Evolutionary conservation across 2,329 filamentous ascomycete species (phyloP).

Genomic region (Pseudogymnoascus sp.): DNA sequence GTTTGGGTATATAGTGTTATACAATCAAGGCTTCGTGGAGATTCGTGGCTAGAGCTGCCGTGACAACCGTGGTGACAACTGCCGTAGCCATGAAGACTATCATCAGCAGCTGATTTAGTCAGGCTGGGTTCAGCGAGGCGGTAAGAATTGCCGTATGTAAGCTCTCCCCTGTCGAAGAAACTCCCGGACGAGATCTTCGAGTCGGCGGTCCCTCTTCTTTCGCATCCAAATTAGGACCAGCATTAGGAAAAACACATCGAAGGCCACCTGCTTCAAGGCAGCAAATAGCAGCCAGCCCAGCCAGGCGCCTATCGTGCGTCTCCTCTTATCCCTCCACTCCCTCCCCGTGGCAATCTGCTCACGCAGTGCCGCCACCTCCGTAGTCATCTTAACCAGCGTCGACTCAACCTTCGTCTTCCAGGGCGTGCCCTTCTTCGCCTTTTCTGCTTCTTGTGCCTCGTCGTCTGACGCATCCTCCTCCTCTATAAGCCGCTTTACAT

Average conservation of each 20-base stretch:
- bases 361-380: constrained; percentile 82
- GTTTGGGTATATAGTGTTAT: constrained; percentile 1
- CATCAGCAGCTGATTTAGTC: background rate
- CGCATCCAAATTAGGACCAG: constrained; percentile 66
- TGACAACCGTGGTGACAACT: background rate
- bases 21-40: background rate
- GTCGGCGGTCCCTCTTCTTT: constrained; percentile 58
- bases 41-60: background rate
- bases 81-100: background rate
- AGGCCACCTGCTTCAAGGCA: constrained; percentile 62
- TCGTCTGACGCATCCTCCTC: constrained; percentile 40
- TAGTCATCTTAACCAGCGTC: constrained; percentile 79
- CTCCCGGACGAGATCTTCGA: constrained; percentile 67
- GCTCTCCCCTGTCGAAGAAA: constrained; percentile 50
- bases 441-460: constrained; percentile 33
- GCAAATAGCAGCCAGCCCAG: constrained; percentile 62
- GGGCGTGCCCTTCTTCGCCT: constrained; percentile 39
- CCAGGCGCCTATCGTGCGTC: constrained; percentile 62
- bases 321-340: constrained; percentile 60
- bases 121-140: constrained; percentile 33
- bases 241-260: constrained; percentile 60
- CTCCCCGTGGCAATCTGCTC: constrained; percentile 79
- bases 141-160: constrained; percentile 51
- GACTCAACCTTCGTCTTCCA: constrained; percentile 81
- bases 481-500: constrained; percentile 37